These are phyloP conservation scores for Curvularia lunata DNA, from an alignment of 2,329 filamentous ascomycete genomes.

Conservation along the genomic window DNA sequence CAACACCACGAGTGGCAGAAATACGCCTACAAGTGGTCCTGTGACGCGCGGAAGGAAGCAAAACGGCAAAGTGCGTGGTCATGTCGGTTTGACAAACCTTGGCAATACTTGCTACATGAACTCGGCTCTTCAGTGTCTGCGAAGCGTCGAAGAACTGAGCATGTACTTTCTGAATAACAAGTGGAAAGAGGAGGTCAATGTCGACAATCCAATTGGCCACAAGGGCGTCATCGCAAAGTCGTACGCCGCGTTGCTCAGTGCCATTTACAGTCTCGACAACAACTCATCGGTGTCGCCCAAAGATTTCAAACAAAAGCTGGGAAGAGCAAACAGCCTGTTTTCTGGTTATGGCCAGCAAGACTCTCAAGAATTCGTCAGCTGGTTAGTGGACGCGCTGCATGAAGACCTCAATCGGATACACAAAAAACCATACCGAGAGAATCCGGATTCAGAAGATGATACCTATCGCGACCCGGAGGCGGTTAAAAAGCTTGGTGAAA, in stretches of 20 bases:
- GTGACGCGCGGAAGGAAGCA: constrained; percentile 75
- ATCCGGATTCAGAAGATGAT: constrained; percentile 95
- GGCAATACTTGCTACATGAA: constrained; percentile 99
- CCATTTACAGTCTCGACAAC: constrained; percentile 75
- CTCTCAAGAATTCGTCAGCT: constrained; percentile 95
- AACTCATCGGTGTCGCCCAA: constrained; percentile 75
- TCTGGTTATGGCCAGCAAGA: constrained; percentile 96
- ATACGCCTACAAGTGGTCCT: constrained; percentile 69
- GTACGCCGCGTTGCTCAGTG: constrained; percentile 76
- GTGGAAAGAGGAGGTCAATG: constrained; percentile 82
- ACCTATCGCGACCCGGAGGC: constrained; percentile 84
- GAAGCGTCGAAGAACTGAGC: constrained; percentile 90
- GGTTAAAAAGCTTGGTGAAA: constrained; percentile 82
- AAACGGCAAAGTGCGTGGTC: constrained; percentile 73
- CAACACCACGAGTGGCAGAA: constrained; percentile 64
- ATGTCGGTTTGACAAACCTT: constrained; percentile 84
- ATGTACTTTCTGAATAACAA: constrained; percentile 78
- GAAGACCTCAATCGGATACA: constrained; percentile 93
- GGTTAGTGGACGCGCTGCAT: constrained; percentile 90
- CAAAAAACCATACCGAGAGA: constrained; percentile 97
- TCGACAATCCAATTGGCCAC: constrained; percentile 82
- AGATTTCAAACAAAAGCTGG: constrained; percentile 82
- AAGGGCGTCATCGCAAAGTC: constrained; percentile 84
- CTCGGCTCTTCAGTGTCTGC: constrained; percentile 91
- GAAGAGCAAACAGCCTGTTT: constrained; percentile 81